phyloP scores from a whole-genome alignment of 352 stramenopile genomes.

The Pythium angustatum region DNA sequence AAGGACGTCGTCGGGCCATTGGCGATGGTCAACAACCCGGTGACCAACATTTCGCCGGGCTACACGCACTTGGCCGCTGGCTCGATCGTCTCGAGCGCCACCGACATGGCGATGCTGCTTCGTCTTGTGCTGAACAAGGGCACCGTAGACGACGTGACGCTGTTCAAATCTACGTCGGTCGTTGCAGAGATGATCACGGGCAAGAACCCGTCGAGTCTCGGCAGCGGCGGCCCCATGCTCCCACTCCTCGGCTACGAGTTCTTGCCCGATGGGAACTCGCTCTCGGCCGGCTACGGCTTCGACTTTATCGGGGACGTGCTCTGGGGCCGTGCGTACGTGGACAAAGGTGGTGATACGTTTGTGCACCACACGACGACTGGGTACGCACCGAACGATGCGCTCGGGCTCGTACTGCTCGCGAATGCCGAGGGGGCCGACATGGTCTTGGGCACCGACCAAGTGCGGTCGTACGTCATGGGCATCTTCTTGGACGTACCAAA shows the following conservation, averaged over 20 bases:
- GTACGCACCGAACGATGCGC: conserved; percentile 38
- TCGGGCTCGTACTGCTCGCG: conserved; percentile 54
- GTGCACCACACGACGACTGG: conserved; percentile 51
- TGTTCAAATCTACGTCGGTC: conserved; percentile 40
- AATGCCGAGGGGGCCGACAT: conserved; percentile 44
- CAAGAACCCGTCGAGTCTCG: conserved; percentile 41
- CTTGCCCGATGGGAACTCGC: conserved; percentile 45
- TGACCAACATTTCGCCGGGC: conserved; percentile 8
- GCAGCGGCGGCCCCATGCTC: conserved; percentile 32
- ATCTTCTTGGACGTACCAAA: conserved; percentile 65
- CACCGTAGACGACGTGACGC: conserved; percentile 39
- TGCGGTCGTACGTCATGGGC: conserved; percentile 63
- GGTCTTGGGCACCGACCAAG: conserved; percentile 47
- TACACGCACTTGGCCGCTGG: conserved; percentile 37
- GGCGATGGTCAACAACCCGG: conserved; percentile 26
- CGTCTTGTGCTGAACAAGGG: conserved; percentile 65
- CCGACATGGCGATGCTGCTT: conserved; percentile 54
- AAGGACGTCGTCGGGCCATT: no score
- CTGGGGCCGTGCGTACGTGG: conserved; percentile 60
- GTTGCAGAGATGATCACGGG: conserved; percentile 61
- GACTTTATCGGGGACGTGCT: conserved; percentile 49
- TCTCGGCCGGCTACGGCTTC: conserved; percentile 63
- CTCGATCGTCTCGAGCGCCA: conserved; percentile 50
- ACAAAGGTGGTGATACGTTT: conserved; percentile 60
- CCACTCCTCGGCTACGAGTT: conserved; percentile 36